These are phyloP conservation scores for Penicillium riverlandense DNA, from an alignment of 495 filamentous ascomycete species.

Conservation along the genomic window DNA sequence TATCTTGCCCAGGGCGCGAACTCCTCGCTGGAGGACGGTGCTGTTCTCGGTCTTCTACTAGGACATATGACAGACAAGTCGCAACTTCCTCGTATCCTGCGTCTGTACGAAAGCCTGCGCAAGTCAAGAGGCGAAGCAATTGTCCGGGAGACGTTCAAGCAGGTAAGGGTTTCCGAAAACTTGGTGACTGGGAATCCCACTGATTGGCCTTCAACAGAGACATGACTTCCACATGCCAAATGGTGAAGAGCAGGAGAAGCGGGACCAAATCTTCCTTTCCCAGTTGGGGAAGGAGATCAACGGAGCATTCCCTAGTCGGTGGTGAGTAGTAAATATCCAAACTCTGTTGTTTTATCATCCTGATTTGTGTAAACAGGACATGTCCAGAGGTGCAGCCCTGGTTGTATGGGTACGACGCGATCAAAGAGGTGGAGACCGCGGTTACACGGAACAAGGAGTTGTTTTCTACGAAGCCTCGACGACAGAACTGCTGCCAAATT, in stretches of 20 bases:
- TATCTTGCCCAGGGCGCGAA: conserved; percentile 56
- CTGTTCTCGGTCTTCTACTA: conserved; percentile 39
- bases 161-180: conserved; percentile 12
- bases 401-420: conserved; percentile 57
- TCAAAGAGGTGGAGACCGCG: conserved; percentile 47
- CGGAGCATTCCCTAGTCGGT: conserved; percentile 50
- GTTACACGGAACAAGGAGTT: conserved; percentile 28
- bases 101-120: conserved; percentile 52
- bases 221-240: conserved; percentile 54
- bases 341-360: not conserved
- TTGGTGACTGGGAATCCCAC: too few species aligned
- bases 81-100: conserved; percentile 42
- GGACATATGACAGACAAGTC: conserved; percentile 27
- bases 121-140: conserved; percentile 54
- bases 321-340: conserved; percentile 17
- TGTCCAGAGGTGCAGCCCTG: conserved; percentile 53
- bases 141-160: conserved; percentile 43
- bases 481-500: conserved; percentile 1
- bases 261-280: conserved; percentile 42
- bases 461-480: conserved; percentile 4
- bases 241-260: conserved; percentile 44
- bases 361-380: conserved; percentile 27
- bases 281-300: conserved; percentile 33
- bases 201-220: conserved; percentile 30
- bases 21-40: conserved; percentile 45